Percentiles rank a stretch among this genome's conserved stretches.
Evolutionary conservation across 129 eudicot genomes (phyloP).

Genomic region (Chrysanthemum seticuspe): DNA sequence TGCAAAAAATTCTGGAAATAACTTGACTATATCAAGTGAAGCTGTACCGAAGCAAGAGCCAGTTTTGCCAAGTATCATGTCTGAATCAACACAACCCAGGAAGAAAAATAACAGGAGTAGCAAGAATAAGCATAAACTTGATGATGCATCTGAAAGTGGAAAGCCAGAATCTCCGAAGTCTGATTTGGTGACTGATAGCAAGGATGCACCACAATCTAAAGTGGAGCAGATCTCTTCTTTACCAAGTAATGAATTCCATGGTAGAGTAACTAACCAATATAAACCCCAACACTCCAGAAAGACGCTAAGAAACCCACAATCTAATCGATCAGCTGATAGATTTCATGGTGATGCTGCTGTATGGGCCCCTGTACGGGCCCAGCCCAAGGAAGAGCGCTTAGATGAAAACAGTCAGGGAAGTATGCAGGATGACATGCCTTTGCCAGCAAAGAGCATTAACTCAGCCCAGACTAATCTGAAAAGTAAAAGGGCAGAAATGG

Average conservation of each 20-base stretch:
- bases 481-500: slow-evolving; percentile 96
- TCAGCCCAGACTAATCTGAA: slow-evolving; percentile 50
- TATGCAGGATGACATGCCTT: slow-evolving; percentile 33
- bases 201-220: slow-evolving; percentile 32
- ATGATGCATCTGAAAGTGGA: slow-evolving; percentile 39
- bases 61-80: slow-evolving; percentile 12
- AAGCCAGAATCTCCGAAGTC: slow-evolving; percentile 36
- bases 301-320: slow-evolving; percentile 60
- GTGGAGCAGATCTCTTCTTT: slow-evolving; percentile 18
- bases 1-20: slow-evolving; percentile 14
- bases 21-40: slow-evolving; percentile 35
- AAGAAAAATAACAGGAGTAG: slow-evolving; percentile 52
- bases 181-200: slow-evolving; percentile 33
- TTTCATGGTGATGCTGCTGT: slow-evolving; percentile 62
- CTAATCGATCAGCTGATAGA: slow-evolving; percentile 49
- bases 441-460: slow-evolving; percentile 37
- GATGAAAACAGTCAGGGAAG: slow-evolving; percentile 34
- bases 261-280: slow-evolving; percentile 44
- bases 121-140: slow-evolving; percentile 59
- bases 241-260: slow-evolving; percentile 30
- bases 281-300: slow-evolving; percentile 67
- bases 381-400: slow-evolving; percentile 44
- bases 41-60: slow-evolving; percentile 19
- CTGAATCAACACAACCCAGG: slow-evolving; percentile 42
- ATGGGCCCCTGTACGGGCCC: slow-evolving; percentile 97